Evolutionary conservation across 192 early-diverging fungal genomes (phyloP).

Genomic region (Thoreauomyces humboldtii): DNA sequence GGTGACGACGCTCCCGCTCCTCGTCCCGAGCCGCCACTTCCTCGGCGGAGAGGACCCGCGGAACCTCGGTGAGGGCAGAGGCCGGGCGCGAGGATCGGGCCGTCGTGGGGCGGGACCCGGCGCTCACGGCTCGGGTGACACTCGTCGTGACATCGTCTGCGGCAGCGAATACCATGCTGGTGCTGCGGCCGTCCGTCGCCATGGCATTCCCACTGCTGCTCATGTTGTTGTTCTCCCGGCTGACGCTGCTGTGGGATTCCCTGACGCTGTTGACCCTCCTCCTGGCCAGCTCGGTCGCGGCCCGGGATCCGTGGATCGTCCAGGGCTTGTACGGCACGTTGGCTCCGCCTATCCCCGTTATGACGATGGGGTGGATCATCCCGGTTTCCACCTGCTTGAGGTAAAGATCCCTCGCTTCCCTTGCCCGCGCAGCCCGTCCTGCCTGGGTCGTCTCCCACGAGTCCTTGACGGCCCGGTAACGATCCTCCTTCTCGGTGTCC

Average conservation of each 20-base stretch:
- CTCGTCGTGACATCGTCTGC: neutral
- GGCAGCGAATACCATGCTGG: neutral
- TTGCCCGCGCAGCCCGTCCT: conserved; percentile 47
- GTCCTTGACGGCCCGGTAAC: conserved; percentile 56
- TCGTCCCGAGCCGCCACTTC: conserved; percentile 30
- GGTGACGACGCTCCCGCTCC: conserved; percentile 12
- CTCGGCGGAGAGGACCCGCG: conserved; percentile 28
- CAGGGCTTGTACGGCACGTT: conserved; percentile 41
- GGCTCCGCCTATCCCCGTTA: conserved; percentile 18
- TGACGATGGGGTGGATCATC: conserved; percentile 34
- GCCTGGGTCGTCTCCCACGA: conserved; percentile 52
- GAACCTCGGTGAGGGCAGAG: neutral
- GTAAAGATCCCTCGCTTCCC: conserved; percentile 51
- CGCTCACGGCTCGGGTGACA: neutral
- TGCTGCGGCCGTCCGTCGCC: neutral
- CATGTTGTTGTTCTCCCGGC: neutral
- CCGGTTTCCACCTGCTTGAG: conserved; percentile 45
- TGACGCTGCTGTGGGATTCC: neutral
- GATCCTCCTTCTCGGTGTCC: conserved; percentile 65
- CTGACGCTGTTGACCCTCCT: neutral
- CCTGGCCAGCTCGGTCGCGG: conserved; percentile 3
- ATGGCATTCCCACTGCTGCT: neutral
- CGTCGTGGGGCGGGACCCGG: conserved; percentile 7
- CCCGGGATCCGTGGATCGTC: conserved; percentile 26
- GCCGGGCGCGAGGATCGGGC: conserved; percentile 4